Percentiles rank a stretch among this genome's conserved stretches.
These are phyloP conservation scores for Ensete ventricosum DNA, from an alignment of 176 grass and related monocot genomes.

Conservation along the genomic window DNA sequence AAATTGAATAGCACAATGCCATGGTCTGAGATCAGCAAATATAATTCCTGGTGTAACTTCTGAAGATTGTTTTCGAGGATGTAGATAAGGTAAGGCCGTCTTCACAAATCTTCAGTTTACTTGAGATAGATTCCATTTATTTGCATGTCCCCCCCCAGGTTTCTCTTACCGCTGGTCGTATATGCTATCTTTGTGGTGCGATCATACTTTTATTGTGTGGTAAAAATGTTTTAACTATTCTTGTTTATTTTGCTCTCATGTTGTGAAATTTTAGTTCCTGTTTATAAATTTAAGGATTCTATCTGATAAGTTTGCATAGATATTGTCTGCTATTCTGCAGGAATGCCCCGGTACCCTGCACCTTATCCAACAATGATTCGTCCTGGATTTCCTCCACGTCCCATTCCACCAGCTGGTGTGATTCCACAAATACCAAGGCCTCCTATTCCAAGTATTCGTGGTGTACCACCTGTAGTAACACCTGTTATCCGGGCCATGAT, in stretches of 20 bases:
- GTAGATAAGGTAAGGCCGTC: slow-evolving; percentile 32
- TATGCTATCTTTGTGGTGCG: slow-evolving; percentile 25
- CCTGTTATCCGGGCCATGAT: slow-evolving; percentile 42
- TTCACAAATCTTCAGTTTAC: slow-evolving; percentile 26
- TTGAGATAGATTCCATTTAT: slow-evolving; percentile 27
- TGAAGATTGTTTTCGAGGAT: slow-evolving; percentile 28
- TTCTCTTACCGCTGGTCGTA: slow-evolving; percentile 27
- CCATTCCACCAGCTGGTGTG: slow-evolving; percentile 46
- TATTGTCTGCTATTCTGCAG: slow-evolving; percentile 29
- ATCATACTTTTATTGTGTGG: slow-evolving; percentile 34
- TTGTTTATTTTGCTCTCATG: slow-evolving; percentile 3
- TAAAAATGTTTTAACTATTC: slow-evolving; percentile 25
- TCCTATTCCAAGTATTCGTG: slow-evolving; percentile 42
- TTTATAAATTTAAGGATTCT: slow-evolving; percentile 10
- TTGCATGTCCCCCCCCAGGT: slow-evolving; percentile 26
- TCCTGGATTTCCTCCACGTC: slow-evolving; percentile 51
- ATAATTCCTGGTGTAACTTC: slow-evolving; percentile 22
- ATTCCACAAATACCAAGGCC: slow-evolving; percentile 16
- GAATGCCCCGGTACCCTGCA: slow-evolving; percentile 35
- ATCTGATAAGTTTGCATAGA: slow-evolving; percentile 43
- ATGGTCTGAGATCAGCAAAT: slow-evolving; percentile 30
- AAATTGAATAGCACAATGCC: slow-evolving; percentile 19
- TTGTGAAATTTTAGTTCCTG: background rate
- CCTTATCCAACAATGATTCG: slow-evolving; percentile 53
- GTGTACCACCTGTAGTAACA: slow-evolving; percentile 39